Evolutionary conservation across 306 rosid genomes (phyloP).

Genomic region (Neltuma alba): DNA sequence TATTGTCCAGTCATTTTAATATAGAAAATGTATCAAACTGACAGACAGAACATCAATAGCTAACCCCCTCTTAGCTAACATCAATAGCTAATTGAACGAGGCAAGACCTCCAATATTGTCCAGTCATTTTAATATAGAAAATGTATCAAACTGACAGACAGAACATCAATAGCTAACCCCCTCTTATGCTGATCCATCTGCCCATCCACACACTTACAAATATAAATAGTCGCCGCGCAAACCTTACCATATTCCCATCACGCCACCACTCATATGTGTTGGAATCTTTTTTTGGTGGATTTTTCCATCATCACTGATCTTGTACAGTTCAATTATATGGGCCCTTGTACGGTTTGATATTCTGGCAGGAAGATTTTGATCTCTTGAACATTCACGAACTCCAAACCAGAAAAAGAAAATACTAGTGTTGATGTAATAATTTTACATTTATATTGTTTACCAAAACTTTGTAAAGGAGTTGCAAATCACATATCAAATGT

Average conservation of each 20-base stretch:
- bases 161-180: no score
- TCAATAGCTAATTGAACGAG: no score
- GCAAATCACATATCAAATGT: neutral
- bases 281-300: neutral
- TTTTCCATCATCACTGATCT: neutral
- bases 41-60: neutral
- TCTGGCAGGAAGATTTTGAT: neutral
- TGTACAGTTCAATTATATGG: neutral
- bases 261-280: neutral
- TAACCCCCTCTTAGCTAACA: no score
- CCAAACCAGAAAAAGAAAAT: neutral
- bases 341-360: neutral
- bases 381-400: neutral
- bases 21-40: slow-evolving; percentile 1
- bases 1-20: slow-evolving; percentile 3
- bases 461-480: neutral
- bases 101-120: no score
- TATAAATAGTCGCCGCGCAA: neutral
- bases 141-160: no score
- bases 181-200: no score
- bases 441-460: neutral
- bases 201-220: no score
- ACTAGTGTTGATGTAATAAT: neutral
- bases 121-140: no score
- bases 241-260: neutral